Evolutionary conservation across 352 stramenopile species (phyloP), one percentile per base, ranked within the genome.

Genomic region (Globisporangium viniferum): DNA sequence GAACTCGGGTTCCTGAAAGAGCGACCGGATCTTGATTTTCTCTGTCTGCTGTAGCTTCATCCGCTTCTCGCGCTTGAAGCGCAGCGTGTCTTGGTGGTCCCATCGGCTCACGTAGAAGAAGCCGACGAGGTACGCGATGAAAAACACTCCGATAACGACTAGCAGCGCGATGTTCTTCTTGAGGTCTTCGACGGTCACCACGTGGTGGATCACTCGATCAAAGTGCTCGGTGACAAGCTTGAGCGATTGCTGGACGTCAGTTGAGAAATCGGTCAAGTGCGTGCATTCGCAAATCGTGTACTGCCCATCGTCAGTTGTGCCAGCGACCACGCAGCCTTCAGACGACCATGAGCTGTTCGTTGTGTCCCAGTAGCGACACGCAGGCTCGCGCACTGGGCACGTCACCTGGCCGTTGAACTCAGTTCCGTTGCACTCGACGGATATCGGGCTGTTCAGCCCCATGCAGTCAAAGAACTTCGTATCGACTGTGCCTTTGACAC

Each of bases 271-370:
- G 0, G 84, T 93, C 44, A 93, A 70, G 70, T 93, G 84, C 18
- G 74, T 88, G 64, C 84, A 93, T 56, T 88, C 77, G 57, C 84
- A 93, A 33, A 91, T 87, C 31, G 81, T 93, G 57, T 90, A 91
- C n/a, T 82, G 70, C 1, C 79, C 79, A 33, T 91, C 78, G 31
- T 78, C 76, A 2, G 79, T 89, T 9, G 78, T 89, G 14, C 79
- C 82, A 8, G 77, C 78, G 8, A 78, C 75, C 27, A 58, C 36
- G 48, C 84, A 93, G 3, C 84, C 84, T 2, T 88, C 73, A 1
- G 84, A 85, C 0, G 84, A 90, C 84, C 84, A 93, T 3, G 62
- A 68, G 18, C 71, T 77, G 44, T 65, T 76, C 3, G 35, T 48
- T 0, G 68, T 44, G 66, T 90, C 70, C 84, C 84, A 93, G 70